Base-by-base conservation (phyloP, 1,284 basidiomycete genomes). In the Phylloboletellus chloephorus region DNA sequence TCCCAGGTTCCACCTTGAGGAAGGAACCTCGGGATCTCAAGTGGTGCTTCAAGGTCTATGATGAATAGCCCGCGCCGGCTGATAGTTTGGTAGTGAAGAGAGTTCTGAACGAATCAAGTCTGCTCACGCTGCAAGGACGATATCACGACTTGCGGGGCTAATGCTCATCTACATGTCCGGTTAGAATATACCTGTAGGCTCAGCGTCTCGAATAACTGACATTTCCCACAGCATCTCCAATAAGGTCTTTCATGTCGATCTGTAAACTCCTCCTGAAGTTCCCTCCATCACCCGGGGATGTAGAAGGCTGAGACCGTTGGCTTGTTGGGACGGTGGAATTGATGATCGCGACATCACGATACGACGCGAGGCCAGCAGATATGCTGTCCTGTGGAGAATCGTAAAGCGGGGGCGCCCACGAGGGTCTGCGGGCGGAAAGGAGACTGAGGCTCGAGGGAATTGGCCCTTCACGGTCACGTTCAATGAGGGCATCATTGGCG, bases 1-100 rank as follows among this genome's bases (percentile, higher is more conserved):
- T 96, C 91, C 91, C 94, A 98, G 7, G 88, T 91, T 3, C 93
- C 93, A 9, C 91, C 88, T 64, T 98, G 93, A 3, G 95, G 93
- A 8, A 98, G 74, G 57, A 91, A 97, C 31, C 95, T 79, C 11
- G 96, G 95, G 1, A 92, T 76, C 47, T 88, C 82, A 25, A 89
- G 74, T 0, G 92, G 88, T 19, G 88, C 79, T 47, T 93, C 85
- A 7, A 98, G 72, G 65, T 98, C 95, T 50, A 98, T 87, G 47
- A 98, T 93, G 63, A 91, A 98, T n/a, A 98, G 73, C 0, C 95
- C 95, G 50, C 91, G 86, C 7, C 95, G 81, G 11, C 85, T 88
- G 52, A 38, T 33, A 17, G 47, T 22, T 36, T 41, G 5, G 23
- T 4, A 7, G 21, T 55, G 30, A 45, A 37, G 22, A 22, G 24